These are phyloP conservation scores for Bipolaris bicolor DNA, from an alignment of 2,329 filamentous ascomycete genomes.

Conservation along the genomic window DNA sequence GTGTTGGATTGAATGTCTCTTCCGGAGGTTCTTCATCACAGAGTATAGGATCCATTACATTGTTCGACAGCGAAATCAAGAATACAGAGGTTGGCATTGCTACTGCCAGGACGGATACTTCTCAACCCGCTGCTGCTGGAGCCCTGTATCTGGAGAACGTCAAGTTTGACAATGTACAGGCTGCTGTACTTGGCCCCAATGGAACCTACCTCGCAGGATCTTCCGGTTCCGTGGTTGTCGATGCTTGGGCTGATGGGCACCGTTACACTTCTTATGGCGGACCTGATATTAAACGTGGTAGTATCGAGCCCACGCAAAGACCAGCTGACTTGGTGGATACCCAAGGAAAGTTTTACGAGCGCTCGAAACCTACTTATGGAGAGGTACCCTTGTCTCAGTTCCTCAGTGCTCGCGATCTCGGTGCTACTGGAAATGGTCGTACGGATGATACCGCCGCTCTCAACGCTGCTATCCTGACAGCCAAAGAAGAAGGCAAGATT, in stretches of 20 bases:
- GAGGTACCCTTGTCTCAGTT: conserved; percentile 66
- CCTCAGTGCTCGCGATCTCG: conserved; percentile 54
- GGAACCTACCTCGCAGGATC: conserved; percentile 37
- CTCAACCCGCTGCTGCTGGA: conserved; percentile 54
- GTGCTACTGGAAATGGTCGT: conserved; percentile 81
- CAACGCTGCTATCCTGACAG: conserved; percentile 72
- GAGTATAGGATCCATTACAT: conserved; percentile 60
- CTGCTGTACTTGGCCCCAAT: conserved; percentile 32
- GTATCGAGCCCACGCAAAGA: conserved; percentile 53
- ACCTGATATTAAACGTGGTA: conserved; percentile 53
- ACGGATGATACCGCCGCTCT: conserved; percentile 81
- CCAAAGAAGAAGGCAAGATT: conserved; percentile 59
- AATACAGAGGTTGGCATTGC: conserved; percentile 59
- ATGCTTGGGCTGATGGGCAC: conserved; percentile 45
- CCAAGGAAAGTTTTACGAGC: conserved; percentile 56
- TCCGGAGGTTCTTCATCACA: conserved; percentile 46
- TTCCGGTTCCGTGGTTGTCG: conserved; percentile 25
- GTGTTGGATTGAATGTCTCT: conserved; percentile 59
- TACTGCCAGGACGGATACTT: conserved; percentile 54
- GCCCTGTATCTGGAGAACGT: conserved; percentile 64
- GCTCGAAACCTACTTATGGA: conserved; percentile 58
- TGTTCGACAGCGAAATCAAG: conserved; percentile 63
- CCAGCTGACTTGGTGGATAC: conserved; percentile 51
- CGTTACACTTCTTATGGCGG: conserved; percentile 49
- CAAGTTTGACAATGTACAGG: conserved; percentile 60